Evolutionary conservation across 805 yeast genomes (phyloP).

Genomic region (Lipomyces yamadae): DNA sequence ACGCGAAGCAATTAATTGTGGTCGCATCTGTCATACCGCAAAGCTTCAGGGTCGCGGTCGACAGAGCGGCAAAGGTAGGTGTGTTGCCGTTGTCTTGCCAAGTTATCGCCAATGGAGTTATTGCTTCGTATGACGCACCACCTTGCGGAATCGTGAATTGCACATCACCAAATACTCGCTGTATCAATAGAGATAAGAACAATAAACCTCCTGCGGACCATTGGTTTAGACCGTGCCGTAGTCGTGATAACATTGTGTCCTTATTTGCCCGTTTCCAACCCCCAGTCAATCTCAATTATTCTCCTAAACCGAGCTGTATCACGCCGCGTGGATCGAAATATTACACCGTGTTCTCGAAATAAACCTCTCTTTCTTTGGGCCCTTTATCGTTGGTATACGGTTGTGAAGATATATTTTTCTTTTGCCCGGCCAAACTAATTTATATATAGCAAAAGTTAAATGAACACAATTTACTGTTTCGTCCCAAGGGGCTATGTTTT

Average conservation of each 20-base stretch:
- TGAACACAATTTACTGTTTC: neutral
- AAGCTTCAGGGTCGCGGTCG: constrained; percentile 57
- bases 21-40: constrained; percentile 68
- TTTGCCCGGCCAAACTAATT: neutral
- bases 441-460: constrained; percentile 3
- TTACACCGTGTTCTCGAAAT: neutral
- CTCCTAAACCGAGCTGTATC: neutral
- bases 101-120: constrained; percentile 48
- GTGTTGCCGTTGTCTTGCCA: constrained; percentile 63
- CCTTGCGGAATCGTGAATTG: constrained; percentile 50
- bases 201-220: neutral
- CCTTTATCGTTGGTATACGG: neutral
- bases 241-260: neutral
- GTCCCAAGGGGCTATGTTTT: neutral
- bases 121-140: constrained; percentile 51
- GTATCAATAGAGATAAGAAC: neutral
- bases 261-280: neutral
- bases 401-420: neutral
- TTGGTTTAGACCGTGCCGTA: neutral
- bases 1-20: constrained; percentile 45
- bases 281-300: too few relatives aligned
- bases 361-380: neutral
- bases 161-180: constrained; percentile 56
- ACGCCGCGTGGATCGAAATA: neutral
- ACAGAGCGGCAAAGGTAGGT: constrained; percentile 55